Conservation (phyloP, 179 eudicot species). For the Drosera spatulata region DNA sequence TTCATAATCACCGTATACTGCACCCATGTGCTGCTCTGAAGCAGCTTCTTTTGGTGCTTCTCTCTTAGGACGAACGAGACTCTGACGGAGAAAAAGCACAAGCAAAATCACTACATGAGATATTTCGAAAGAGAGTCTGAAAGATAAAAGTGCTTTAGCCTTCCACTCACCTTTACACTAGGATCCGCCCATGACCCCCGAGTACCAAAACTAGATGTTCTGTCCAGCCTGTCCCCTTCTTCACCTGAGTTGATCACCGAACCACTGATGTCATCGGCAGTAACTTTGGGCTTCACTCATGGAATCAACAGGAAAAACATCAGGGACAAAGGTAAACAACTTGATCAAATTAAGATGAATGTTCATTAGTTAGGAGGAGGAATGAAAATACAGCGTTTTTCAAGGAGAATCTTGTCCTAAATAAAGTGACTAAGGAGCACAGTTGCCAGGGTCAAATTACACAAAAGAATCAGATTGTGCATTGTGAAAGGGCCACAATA, state of each 20-base stretch:
- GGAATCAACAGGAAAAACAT: conserved; percentile 6
- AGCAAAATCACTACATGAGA: neutral
- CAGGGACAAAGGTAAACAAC: conserved; percentile 3
- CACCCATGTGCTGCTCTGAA: conserved; percentile 37
- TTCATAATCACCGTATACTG: conserved; percentile 46
- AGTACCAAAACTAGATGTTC: conserved; percentile 26
- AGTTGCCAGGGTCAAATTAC: too few species aligned
- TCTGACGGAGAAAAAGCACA: conserved; percentile 14
- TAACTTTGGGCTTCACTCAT: conserved; percentile 41
- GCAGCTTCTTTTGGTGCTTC: conserved; percentile 27
- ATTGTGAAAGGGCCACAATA: too few species aligned
- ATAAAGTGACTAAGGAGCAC: too few species aligned
- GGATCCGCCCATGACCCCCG: conserved; percentile 43
- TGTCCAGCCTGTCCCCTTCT: conserved; percentile 32
- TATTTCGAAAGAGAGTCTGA: neutral
- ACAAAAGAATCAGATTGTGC: too few species aligned
- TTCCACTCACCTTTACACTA: conserved; percentile 33
- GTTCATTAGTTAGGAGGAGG: neutral
- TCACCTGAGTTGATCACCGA: conserved; percentile 25
- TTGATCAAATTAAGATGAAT: neutral
- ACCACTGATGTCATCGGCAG: conserved; percentile 22
- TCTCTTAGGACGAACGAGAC: conserved; percentile 33
- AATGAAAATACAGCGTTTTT: too few species aligned
- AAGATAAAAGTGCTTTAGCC: neutral
- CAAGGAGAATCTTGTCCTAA: too few species aligned